Conservation (phyloP, 2,329 filamentous ascomycete genomes). For the Grosmannia clavigera region DNA sequence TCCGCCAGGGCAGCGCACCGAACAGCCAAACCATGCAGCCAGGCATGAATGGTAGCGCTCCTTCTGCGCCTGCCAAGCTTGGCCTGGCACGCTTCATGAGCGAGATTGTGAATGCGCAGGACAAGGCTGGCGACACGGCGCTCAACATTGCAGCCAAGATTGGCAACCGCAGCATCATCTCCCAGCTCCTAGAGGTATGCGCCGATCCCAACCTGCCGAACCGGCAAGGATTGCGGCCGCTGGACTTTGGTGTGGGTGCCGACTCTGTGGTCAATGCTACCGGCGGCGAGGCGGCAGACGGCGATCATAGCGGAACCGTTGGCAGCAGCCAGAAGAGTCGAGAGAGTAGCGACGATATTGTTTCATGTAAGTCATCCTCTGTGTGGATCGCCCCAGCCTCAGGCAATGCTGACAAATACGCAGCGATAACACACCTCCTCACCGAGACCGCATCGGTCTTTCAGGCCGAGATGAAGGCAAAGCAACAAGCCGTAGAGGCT, state of each 20-base stretch:
- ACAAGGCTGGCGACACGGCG: constrained; percentile 88
- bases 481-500: constrained; percentile 71
- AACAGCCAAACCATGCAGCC: constrained; percentile 25
- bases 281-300: constrained; percentile 27
- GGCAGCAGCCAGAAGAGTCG: constrained; percentile 43
- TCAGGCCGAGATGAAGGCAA: constrained; percentile 65
- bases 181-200: constrained; percentile 89
- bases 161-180: constrained; percentile 87
- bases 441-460: constrained; percentile 69
- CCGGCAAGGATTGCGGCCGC: constrained; percentile 71
- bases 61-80: constrained; percentile 48
- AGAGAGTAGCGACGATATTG: constrained; percentile 69
- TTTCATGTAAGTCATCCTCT: constrained; percentile 51
- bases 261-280: constrained; percentile 36
- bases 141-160: constrained; percentile 89
- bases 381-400: background rate
- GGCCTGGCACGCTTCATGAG: constrained; percentile 88
- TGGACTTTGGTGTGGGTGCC: constrained; percentile 87
- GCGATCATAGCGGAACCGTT: constrained; percentile 31
- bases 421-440: constrained; percentile 73
- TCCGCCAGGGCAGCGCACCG: constrained; percentile 54
- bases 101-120: constrained; percentile 91
- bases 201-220: constrained; percentile 90
- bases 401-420: background rate
- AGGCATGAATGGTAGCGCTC: constrained; percentile 9